Conservation (phyloP, 2,329 filamentous ascomycete genomes). For the Zasmidium citrigriseum region DNA sequence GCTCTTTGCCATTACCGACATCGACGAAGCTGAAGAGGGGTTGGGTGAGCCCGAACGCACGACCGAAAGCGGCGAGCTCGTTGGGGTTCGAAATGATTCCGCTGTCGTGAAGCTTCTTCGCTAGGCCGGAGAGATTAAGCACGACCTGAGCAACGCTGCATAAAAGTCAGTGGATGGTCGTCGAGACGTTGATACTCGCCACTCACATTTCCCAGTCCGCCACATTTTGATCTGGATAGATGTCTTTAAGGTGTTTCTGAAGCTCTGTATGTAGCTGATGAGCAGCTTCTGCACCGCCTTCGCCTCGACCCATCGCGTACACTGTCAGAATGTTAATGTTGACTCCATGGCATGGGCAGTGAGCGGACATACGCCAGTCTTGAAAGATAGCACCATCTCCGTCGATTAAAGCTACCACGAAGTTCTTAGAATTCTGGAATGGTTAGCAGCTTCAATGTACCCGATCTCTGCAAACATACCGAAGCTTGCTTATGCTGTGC, state of each 20-base stretch:
- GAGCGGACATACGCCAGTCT: conserved; percentile 27
- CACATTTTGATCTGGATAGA: conserved; percentile 41
- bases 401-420: conserved; percentile 50
- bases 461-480: conserved; percentile 14
- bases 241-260: conserved; percentile 41
- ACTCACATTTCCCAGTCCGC: conserved; percentile 42
- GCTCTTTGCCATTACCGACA: conserved; percentile 49
- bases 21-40: conserved; percentile 51
- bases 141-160: conserved; percentile 47
- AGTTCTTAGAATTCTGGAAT: conserved; percentile 38
- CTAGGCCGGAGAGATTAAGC: conserved; percentile 49
- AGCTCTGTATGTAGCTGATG: conserved; percentile 45
- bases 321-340: conserved; percentile 8
- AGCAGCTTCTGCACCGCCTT: conserved; percentile 51
- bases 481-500: conserved; percentile 28
- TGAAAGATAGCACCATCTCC: conserved; percentile 52
- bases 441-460: background rate
- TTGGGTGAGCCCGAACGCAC: conserved; percentile 47
- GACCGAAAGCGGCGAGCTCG: conserved; percentile 45
- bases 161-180: background rate
- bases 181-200: background rate
- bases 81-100: conserved; percentile 41
- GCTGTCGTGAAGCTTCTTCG: conserved; percentile 42
- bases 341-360: background rate
- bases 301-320: conserved; percentile 40